A percentile compares a stretch with the other conserved stretches of the same genome.
Evolutionary conservation across 192 early-diverging fungal species (phyloP).

Genomic region (Geranomyces michiganensis): DNA sequence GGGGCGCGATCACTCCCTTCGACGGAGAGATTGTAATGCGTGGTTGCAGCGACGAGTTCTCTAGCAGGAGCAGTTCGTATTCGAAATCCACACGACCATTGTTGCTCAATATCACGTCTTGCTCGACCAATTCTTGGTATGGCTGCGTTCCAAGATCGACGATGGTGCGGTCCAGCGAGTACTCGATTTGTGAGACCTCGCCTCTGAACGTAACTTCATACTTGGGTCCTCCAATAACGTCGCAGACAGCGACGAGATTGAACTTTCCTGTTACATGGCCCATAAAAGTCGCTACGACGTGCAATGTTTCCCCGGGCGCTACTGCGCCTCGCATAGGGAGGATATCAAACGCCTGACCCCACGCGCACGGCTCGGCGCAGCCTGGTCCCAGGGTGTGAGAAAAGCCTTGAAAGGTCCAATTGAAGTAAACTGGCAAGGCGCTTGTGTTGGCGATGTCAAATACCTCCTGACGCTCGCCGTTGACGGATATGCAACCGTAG

Average conservation of each 20-base stretch:
- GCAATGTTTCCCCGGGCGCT: slow-evolving; percentile 48
- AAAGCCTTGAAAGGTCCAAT: slow-evolving; percentile 51
- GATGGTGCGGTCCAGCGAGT: slow-evolving; percentile 37
- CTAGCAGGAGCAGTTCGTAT: slow-evolving; percentile 43
- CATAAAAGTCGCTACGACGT: slow-evolving; percentile 52
- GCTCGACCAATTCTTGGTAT: slow-evolving; percentile 60
- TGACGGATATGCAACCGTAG: slow-evolving; percentile 57
- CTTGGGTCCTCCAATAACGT: slow-evolving; percentile 60
- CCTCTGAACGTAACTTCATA: slow-evolving; percentile 55
- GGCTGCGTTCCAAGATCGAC: slow-evolving; percentile 54
- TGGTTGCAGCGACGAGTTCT: slow-evolving; percentile 32
- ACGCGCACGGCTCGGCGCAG: slow-evolving; percentile 14
- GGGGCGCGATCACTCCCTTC: slow-evolving; percentile 44
- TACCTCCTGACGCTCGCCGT: slow-evolving; percentile 45
- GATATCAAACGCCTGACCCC: slow-evolving; percentile 58
- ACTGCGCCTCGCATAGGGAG: slow-evolving; percentile 49
- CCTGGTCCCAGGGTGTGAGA: neutral
- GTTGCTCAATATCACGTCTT: slow-evolving; percentile 57
- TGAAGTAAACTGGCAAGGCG: slow-evolving; percentile 52
- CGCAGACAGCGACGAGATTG: slow-evolving; percentile 46
- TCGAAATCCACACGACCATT: slow-evolving; percentile 56
- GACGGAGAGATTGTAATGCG: slow-evolving; percentile 50
- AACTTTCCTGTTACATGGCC: slow-evolving; percentile 44
- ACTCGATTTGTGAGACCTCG: slow-evolving; percentile 54
- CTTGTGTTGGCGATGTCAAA: slow-evolving; percentile 53